Conservation (phyloP, 1,139 yeast species). For the Candida pseudocylindracea region DNA sequence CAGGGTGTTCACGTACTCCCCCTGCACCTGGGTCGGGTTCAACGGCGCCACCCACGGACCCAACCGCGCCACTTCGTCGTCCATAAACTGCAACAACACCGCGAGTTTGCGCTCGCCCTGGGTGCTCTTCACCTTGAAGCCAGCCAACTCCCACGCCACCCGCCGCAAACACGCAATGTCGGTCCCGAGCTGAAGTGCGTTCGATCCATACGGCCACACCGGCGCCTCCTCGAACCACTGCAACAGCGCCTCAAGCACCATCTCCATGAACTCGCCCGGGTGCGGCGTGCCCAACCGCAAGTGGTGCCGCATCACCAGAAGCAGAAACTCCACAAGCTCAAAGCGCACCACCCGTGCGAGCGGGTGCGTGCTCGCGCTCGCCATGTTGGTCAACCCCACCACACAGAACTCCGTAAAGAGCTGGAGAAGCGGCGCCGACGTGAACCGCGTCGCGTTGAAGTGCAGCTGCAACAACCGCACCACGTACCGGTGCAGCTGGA, state of each 20-base stretch:
- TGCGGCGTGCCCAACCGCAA: slow-evolving; percentile 22
- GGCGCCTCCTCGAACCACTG: slow-evolving; percentile 55
- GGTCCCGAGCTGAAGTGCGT: slow-evolving; percentile 45
- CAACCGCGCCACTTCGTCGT: slow-evolving; percentile 52
- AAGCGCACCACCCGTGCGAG: slow-evolving; percentile 54
- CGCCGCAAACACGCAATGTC: slow-evolving; percentile 39
- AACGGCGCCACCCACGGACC: slow-evolving; percentile 39
- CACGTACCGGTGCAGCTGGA: slow-evolving; percentile 55
- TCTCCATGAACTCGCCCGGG: slow-evolving; percentile 19
- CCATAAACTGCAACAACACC: slow-evolving; percentile 37
- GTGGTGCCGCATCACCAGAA: slow-evolving; percentile 41
- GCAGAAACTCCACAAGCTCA: slow-evolving; percentile 48
- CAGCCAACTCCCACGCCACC: slow-evolving; percentile 16
- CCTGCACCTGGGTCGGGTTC: slow-evolving; percentile 30
- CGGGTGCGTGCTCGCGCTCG: slow-evolving; percentile 59
- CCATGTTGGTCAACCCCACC: slow-evolving; percentile 32
- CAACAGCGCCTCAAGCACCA: slow-evolving; percentile 43
- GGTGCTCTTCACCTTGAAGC: slow-evolving; percentile 7
- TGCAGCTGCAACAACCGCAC: slow-evolving; percentile 55
- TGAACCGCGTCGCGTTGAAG: slow-evolving; percentile 61
- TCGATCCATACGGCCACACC: slow-evolving; percentile 72
- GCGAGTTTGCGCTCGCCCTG: slow-evolving; percentile 20
- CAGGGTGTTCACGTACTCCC: no score
- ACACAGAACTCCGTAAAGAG: slow-evolving; percentile 42
- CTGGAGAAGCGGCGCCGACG: slow-evolving; percentile 49